These are phyloP conservation scores for Fraxinus anomala DNA, from an alignment of 257 asterid genomes.

Conservation along the genomic window DNA sequence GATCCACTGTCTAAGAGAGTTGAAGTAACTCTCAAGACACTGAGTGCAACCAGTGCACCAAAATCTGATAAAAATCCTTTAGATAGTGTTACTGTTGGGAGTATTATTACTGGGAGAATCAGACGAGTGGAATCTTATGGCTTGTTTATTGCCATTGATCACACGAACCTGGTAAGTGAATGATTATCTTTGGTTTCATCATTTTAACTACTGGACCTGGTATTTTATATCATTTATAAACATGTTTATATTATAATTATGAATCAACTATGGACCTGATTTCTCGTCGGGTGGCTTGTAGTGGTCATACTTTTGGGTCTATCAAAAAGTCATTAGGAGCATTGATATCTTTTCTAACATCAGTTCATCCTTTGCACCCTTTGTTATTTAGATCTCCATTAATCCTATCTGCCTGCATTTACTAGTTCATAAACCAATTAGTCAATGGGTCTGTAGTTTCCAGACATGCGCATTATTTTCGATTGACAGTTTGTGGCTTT, in stretches of 20 bases:
- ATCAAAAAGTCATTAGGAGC: not conserved
- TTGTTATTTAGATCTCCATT: not conserved
- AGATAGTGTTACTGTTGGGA: conserved; percentile 57
- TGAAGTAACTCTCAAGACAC: conserved; percentile 81
- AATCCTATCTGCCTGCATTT: not conserved
- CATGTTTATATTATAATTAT: conserved; percentile 11
- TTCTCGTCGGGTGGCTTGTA: conserved; percentile 3
- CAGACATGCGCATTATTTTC: not conserved
- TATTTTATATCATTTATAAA: conserved; percentile 6
- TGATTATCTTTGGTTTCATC: conserved; percentile 17
- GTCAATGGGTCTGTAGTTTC: not conserved
- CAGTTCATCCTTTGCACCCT: not conserved
- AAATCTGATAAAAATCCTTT: conserved; percentile 51
- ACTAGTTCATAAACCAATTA: conserved; percentile 2
- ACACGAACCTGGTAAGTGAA: conserved; percentile 65
- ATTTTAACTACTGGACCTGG: not conserved
- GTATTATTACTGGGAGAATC: conserved; percentile 70
- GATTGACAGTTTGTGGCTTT: not conserved
- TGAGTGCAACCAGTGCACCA: conserved; percentile 38
- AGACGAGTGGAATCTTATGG: conserved; percentile 86
- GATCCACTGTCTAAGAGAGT: conserved; percentile 87
- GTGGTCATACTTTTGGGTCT: not conserved
- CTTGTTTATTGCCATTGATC: conserved; percentile 71
- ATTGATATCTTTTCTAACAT: conserved; percentile 2
- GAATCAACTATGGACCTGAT: not conserved